phyloP scores from a whole-genome alignment of 495 filamentous ascomycete species.

The Delitschia confertaspora region DNA sequence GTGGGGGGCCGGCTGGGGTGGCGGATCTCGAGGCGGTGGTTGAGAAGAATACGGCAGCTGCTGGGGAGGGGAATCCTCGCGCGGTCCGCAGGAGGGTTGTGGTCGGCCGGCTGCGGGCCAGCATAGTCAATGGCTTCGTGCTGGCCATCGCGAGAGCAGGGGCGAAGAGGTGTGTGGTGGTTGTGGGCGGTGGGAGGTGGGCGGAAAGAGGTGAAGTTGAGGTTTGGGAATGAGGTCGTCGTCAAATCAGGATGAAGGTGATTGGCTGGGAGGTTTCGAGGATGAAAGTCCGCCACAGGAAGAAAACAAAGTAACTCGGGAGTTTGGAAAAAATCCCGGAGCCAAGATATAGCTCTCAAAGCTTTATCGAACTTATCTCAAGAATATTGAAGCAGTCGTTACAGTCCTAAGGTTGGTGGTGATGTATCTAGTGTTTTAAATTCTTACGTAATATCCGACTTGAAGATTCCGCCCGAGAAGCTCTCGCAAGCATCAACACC shows the following conservation, averaged over 20 bases:
- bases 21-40: conserved; percentile 53
- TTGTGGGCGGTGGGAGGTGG: conserved; percentile 1
- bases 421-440: background rate
- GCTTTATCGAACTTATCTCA: too few relatives aligned
- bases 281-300: too few relatives aligned
- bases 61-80: conserved; percentile 29
- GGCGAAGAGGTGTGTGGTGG: conserved; percentile 4
- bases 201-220: too few relatives aligned
- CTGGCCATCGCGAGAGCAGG: conserved; percentile 29
- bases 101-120: conserved; percentile 28
- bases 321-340: too few relatives aligned
- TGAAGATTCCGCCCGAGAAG: too few relatives aligned
- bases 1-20: conserved; percentile 67
- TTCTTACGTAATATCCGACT: background rate
- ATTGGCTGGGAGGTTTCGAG: conserved; percentile 21
- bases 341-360: too few relatives aligned
- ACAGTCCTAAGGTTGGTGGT: too few relatives aligned
- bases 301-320: too few relatives aligned
- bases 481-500: background rate
- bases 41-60: conserved; percentile 52
- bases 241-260: conserved; percentile 4
- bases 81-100: conserved; percentile 15
- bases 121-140: conserved; percentile 29
- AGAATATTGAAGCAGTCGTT: too few relatives aligned
- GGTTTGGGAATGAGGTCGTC: background rate